Percentiles rank a stretch among this genome's conserved stretches.
phyloP scores from a whole-genome alignment of 2,329 filamentous ascomycete genomes.

The Neofusicoccum ribis region DNA sequence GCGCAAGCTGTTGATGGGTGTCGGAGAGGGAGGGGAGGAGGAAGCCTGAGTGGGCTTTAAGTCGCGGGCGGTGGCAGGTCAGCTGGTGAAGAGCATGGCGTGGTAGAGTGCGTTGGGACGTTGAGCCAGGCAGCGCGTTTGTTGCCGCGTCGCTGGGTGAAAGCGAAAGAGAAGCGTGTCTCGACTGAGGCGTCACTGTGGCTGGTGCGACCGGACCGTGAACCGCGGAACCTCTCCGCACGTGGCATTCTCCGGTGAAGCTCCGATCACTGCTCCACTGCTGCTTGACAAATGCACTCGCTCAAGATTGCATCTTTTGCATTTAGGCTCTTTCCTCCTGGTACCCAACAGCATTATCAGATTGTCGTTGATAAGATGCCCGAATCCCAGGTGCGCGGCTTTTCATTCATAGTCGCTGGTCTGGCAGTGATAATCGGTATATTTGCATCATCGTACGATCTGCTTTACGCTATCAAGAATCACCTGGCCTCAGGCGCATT shows the following conservation, averaged over 20 bases:
- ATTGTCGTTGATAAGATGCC: background rate
- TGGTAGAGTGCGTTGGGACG: background rate
- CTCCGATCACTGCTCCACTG: constrained; percentile 7
- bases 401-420: background rate
- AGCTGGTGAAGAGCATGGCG: background rate
- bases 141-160: background rate
- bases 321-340: background rate
- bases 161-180: constrained; percentile 6
- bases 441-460: constrained; percentile 1
- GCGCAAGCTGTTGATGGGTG: background rate
- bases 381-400: background rate
- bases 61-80: background rate
- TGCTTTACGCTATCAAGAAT: background rate
- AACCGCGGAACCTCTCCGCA: constrained; percentile 9
- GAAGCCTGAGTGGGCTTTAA: background rate
- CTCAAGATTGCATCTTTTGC: background rate
- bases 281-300: constrained; percentile 9
- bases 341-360: background rate
- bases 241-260: background rate
- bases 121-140: background rate
- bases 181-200: constrained; percentile 1
- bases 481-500: background rate
- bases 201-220: background rate
- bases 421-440: background rate
- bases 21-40: background rate